Conservation (phyloP, 345 rosid genomes). For the Cardamine occulta region DNA sequence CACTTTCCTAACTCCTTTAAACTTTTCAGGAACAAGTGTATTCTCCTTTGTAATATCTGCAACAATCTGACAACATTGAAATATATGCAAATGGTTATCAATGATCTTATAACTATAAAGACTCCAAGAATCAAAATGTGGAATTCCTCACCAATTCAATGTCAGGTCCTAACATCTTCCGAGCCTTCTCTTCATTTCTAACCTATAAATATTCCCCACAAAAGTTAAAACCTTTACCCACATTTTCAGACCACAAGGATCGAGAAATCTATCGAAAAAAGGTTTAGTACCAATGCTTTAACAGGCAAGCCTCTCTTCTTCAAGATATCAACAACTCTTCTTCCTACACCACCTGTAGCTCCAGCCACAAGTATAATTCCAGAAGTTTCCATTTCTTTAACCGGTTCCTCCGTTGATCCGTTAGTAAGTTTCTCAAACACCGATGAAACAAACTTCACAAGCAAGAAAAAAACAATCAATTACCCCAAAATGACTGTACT, state of each 20-base stretch:
- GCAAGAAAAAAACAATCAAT: conserved; percentile 36
- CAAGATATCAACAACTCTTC: conserved; percentile 73
- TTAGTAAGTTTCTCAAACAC: conserved; percentile 64
- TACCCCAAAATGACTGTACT: neutral
- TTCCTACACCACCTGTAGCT: conserved; percentile 98
- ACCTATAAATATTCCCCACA: conserved; percentile 51
- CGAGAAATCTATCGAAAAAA: neutral
- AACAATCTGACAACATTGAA: conserved; percentile 57
- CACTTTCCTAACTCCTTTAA: conserved; percentile 87
- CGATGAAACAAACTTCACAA: conserved; percentile 66
- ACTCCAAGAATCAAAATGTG: neutral
- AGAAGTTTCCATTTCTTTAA: conserved; percentile 55
- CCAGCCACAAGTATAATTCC: conserved; percentile 80
- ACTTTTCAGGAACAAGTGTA: conserved; percentile 65
- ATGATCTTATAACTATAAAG: neutral
- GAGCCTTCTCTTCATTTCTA: conserved; percentile 89
- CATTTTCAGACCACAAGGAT: neutral
- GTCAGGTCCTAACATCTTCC: conserved; percentile 76
- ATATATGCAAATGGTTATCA: neutral
- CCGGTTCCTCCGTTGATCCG: conserved; percentile 52
- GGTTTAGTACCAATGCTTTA: conserved; percentile 63
- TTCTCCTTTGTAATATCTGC: conserved; percentile 81
- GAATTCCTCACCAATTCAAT: conserved; percentile 67
- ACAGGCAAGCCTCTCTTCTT: conserved; percentile 70
- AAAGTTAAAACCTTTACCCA: neutral